phyloP scores from a whole-genome alignment of 2,329 filamentous ascomycete genomes.

The Penicillium sp. region DNA sequence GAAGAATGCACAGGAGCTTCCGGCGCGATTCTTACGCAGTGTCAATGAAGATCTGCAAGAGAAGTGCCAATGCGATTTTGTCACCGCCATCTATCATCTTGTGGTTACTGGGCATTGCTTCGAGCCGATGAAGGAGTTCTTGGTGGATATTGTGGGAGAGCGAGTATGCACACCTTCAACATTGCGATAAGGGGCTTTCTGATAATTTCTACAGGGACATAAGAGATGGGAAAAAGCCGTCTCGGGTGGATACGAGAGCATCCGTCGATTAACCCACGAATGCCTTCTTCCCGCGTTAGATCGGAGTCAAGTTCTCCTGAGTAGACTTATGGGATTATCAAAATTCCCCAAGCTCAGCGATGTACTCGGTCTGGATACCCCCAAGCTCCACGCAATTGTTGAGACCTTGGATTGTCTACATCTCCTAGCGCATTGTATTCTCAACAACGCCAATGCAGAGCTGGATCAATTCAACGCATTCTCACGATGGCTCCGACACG shows the following conservation, averaged over 20 bases:
- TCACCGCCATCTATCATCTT: constrained; percentile 78
- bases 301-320: constrained; percentile 76
- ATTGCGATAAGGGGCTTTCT: neutral
- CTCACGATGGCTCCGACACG: constrained; percentile 77
- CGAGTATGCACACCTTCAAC: constrained; percentile 54
- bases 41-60: constrained; percentile 74
- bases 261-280: constrained; percentile 78
- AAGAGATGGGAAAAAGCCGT: constrained; percentile 95
- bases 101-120: constrained; percentile 81
- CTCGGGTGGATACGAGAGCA: constrained; percentile 70
- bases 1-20: constrained; percentile 77
- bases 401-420: constrained; percentile 75
- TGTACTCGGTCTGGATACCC: constrained; percentile 65
- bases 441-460: constrained; percentile 72
- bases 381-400: constrained; percentile 60
- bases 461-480: constrained; percentile 75
- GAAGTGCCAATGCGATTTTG: constrained; percentile 64
- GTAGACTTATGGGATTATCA: constrained; percentile 79
- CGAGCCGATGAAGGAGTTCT: constrained; percentile 76
- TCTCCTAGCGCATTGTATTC: constrained; percentile 70
- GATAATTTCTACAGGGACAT: constrained; percentile 62
- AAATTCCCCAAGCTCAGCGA: constrained; percentile 70
- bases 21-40: constrained; percentile 72
- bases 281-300: constrained; percentile 88
- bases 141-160: constrained; percentile 79